Base-by-base conservation (phyloP, 2,329 filamentous ascomycete genomes). In the Domatiomyces catenatus region DNA sequence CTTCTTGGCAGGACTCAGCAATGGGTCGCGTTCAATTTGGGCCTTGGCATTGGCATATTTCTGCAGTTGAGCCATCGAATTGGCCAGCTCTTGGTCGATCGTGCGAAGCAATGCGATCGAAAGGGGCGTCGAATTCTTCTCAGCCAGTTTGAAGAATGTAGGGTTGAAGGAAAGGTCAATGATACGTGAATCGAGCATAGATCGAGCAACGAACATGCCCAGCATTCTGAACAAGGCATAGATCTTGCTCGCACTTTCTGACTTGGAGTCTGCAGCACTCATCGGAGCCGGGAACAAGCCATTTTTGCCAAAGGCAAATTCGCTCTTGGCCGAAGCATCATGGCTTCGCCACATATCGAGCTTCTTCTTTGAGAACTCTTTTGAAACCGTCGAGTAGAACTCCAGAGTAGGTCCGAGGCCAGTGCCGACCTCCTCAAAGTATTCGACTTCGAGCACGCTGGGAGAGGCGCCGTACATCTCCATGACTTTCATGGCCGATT, bases 401-500 rank as follows among this genome's bases (percentile, higher is more conserved):
- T 98, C 92, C 12, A 98, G 75, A 0, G 92, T 98, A 3, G 92
- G 92, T 0, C 92, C 92, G 45, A 98, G 75, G 46, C 92, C 92
- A 20, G 93, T 98, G 51, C 92, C 92, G 19, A 98, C 92, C 68
- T 98, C 92, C 61, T 96, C 92, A 59, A 98, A 98, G 63, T 98
- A 98, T 62, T 98, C 93, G 1, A 98, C 90, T 63, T 98, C 92
- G 0, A 98, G 71, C 24, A 96, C 86, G 64, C 90, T 96, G 52
- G 94, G 86, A 1, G 90, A 94, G n/a, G 86, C 86, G 0, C 92
- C 92, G 61, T 98, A 98, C 2, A 96, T 77, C 60, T 98, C 90
- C 90, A 98, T 96, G 26, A 98, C 92, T 67, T 98, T 98, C 65
- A 96, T 75, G 0, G 92, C 92, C 12, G 92, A 96, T 64, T 98